Evolutionary conservation across 2,329 filamentous ascomycete genomes (phyloP).

Genomic region (Fusarium mundagurra): DNA sequence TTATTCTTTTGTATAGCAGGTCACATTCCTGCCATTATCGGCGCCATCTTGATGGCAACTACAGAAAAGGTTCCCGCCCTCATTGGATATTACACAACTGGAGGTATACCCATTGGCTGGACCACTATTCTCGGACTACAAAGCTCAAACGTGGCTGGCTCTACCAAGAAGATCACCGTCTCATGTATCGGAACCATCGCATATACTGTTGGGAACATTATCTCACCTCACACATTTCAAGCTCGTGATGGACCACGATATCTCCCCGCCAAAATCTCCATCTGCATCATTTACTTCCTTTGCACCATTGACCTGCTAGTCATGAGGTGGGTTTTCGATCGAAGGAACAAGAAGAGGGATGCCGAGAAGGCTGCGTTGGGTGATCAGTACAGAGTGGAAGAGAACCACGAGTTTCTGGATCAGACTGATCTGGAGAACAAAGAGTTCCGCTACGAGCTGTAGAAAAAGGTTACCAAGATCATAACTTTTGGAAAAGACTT

Average conservation of each 20-base stretch:
- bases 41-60: constrained; percentile 35
- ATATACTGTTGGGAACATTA: constrained; percentile 37
- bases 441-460: neutral
- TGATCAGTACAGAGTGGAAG: neutral
- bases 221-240: constrained; percentile 36
- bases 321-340: constrained; percentile 30
- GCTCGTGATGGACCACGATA: constrained; percentile 29
- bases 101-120: constrained; percentile 36
- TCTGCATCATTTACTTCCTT: constrained; percentile 37
- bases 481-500: fast-evolving
- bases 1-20: neutral
- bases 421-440: constrained; percentile 24
- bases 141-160: constrained; percentile 33
- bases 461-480: neutral
- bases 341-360: constrained; percentile 24
- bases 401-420: constrained; percentile 35
- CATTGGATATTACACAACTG: constrained; percentile 33
- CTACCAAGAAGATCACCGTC: constrained; percentile 36
- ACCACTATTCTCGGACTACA: constrained; percentile 36
- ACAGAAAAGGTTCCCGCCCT: constrained; percentile 35
- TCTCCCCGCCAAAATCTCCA: constrained; percentile 31
- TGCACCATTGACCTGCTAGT: constrained; percentile 29
- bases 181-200: constrained; percentile 35
- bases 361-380: constrained; percentile 1
- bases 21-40: constrained; percentile 23